Base-by-base conservation (phyloP, 2,329 filamentous ascomycete species). In the Kalmusia sp. region DNA sequence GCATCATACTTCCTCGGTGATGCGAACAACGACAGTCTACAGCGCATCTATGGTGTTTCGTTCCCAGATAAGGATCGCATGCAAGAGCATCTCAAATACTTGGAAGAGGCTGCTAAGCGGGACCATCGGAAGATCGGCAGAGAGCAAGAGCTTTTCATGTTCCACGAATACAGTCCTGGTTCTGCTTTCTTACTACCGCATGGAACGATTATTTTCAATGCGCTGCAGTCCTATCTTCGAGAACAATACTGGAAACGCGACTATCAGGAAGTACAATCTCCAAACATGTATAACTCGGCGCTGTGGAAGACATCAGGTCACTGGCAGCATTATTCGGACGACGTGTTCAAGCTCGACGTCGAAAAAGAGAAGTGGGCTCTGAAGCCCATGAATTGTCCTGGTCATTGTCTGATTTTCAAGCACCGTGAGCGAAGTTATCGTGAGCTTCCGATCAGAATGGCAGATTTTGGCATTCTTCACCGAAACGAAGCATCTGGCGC, bases 301-400 rank as follows among this genome's bases (percentile, higher is more conserved):
- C 80, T 98, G 12, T 98, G 95, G 95, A 95, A 96, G 80, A 90
- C 87, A 19, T 96, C 92, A 7, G 95, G 95, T 44, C 95, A 98
- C 76, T 97, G 93, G 93, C 86, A 89, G 55, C 68, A 93, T 72
- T 95, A 97, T 81, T 86, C 92, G 70, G 93, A 98, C 59, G 93
- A 97, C 78, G 98, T 98, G 93, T 92, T 92, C 76, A 87, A 87
- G n/a, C 87, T 96, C 64, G 80, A 86, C 39, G 81, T 89, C 27
- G 93, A 97, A 74, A 96, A 96, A 81, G 89, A 90, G 59, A 82
- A 87, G 61, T 92, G 88, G 80, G 92, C 87, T 14, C 79, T 98
- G 46, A 98, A 98, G 80, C 93, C 93, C 24, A 98, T 98, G 95
- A 98, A 98, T 80, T 99, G 95, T 78, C 95, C 95, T 3, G 92